Conservation (phyloP, 2,329 filamentous ascomycete genomes). For the Pezicula carpinea region DNA sequence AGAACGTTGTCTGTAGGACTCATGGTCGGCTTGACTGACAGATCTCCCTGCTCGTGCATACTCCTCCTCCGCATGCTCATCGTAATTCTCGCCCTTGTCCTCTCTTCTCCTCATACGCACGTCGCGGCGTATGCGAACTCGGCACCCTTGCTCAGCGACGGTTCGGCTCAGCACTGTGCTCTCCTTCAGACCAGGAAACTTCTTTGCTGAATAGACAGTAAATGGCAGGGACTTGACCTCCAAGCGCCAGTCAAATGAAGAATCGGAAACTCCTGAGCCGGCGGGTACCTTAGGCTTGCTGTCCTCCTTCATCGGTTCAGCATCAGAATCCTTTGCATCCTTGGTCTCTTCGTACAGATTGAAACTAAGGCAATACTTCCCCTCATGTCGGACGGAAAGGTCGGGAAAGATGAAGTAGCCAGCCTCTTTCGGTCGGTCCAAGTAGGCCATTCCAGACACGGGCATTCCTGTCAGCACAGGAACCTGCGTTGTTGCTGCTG, state of each 20-base stretch:
- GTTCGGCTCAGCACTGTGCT: slow-evolving; percentile 85
- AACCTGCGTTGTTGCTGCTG: slow-evolving; percentile 58
- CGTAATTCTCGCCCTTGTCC: slow-evolving; percentile 52
- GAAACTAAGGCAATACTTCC: slow-evolving; percentile 85
- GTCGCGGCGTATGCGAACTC: slow-evolving; percentile 91
- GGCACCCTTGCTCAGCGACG: slow-evolving; percentile 93
- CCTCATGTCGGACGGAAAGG: slow-evolving; percentile 91
- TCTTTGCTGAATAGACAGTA: slow-evolving; percentile 92
- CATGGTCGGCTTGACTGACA: slow-evolving; percentile 13
- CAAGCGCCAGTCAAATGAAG: slow-evolving; percentile 74
- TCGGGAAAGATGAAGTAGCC: slow-evolving; percentile 99
- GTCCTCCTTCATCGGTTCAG: slow-evolving; percentile 32
- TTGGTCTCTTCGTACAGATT: slow-evolving; percentile 93
- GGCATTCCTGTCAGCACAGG: slow-evolving; percentile 91
- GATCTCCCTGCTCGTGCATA: slow-evolving; percentile 37
- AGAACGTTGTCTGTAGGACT: slow-evolving; percentile 47
- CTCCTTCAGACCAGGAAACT: slow-evolving; percentile 89
- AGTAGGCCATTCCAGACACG: slow-evolving; percentile 91
- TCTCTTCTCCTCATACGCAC: slow-evolving; percentile 86
- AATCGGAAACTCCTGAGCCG: slow-evolving; percentile 32
- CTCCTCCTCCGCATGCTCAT: slow-evolving; percentile 55
- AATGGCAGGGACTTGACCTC: slow-evolving; percentile 87
- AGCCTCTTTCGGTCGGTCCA: slow-evolving; percentile 74
- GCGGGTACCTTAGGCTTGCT: slow-evolving; percentile 30
- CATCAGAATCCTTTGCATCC: slow-evolving; percentile 72